phyloP scores from a whole-genome alignment of 2,329 filamentous ascomycete genomes.

The Penicillium digitatum region DNA sequence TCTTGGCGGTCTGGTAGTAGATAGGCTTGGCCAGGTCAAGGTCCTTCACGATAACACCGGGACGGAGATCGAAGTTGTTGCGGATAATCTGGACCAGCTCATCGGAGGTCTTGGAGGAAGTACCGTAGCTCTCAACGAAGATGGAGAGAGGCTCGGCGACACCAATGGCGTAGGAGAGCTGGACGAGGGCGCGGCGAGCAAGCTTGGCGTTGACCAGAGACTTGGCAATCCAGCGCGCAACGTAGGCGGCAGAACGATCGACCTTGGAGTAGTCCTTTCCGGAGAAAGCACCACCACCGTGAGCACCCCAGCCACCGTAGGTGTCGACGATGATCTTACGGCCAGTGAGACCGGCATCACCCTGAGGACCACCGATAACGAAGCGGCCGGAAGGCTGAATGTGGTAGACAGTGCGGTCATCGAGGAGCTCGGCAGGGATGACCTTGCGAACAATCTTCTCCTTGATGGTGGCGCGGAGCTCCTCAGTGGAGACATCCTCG shows the following conservation, averaged over 20 bases:
- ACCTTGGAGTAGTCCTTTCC: constrained; percentile 99
- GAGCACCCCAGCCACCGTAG: constrained; percentile 99
- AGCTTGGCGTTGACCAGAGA: constrained; percentile 86
- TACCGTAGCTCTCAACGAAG: constrained; percentile 97
- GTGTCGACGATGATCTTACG: constrained; percentile 99
- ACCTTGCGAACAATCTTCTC: constrained; percentile 96
- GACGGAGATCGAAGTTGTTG: constrained; percentile 95
- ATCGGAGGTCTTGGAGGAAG: constrained; percentile 79
- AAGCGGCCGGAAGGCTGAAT: constrained; percentile 98
- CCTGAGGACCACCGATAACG: constrained; percentile 98
- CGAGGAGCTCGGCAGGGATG: constrained; percentile 87
- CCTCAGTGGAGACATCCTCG: constrained; percentile 80
- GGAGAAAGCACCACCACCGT: constrained; percentile 99
- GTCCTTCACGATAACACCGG: constrained; percentile 97
- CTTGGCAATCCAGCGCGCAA: constrained; percentile 98
- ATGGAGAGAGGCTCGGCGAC: constrained; percentile 96
- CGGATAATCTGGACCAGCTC: constrained; percentile 94
- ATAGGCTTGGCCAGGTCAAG: constrained; percentile 93
- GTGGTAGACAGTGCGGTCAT: constrained; percentile 93
- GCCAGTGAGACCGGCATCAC: constrained; percentile 96
- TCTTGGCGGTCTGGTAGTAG: constrained; percentile 98
- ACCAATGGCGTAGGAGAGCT: constrained; percentile 99
- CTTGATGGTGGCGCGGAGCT: constrained; percentile 88
- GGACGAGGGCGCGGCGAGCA: constrained; percentile 86
- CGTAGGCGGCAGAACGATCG: constrained; percentile 95